Evolutionary conservation across 164 flowering plant species (phyloP).

Genomic region (Paratinospora sagittata): DNA sequence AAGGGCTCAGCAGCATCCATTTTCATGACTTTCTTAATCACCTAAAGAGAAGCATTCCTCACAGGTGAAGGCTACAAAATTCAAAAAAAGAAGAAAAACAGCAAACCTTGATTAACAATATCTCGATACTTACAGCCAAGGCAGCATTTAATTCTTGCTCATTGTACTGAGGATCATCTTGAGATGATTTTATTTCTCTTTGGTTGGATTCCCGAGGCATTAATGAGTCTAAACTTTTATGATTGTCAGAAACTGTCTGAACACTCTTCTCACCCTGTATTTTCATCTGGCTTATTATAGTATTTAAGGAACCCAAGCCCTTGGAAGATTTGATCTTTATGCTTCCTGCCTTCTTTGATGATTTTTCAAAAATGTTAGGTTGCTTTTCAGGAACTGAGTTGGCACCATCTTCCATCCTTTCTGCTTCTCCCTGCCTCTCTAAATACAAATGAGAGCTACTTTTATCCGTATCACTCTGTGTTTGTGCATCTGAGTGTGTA

Average conservation of each 20-base stretch:
- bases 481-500: slow-evolving; percentile 37
- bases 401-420: slow-evolving; percentile 54
- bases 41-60: slow-evolving; percentile 33
- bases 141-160: slow-evolving; percentile 59
- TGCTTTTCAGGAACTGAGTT: slow-evolving; percentile 42
- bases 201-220: slow-evolving; percentile 13
- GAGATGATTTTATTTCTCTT: slow-evolving; percentile 25
- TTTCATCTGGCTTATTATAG: slow-evolving; percentile 16
- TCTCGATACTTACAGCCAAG: slow-evolving; percentile 27
- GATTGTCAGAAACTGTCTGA: slow-evolving; percentile 10
- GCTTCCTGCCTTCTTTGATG: slow-evolving; percentile 47
- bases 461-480: slow-evolving; percentile 58
- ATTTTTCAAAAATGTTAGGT: slow-evolving; percentile 22
- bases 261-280: slow-evolving; percentile 23
- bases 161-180: slow-evolving; percentile 27
- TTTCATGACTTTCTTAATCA: slow-evolving; percentile 91
- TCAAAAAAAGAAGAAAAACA: neutral
- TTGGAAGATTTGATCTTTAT: slow-evolving; percentile 72
- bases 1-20: slow-evolving; percentile 99
- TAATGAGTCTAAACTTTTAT: slow-evolving; percentile 11
- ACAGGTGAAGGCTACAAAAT: neutral
- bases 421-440: slow-evolving; percentile 41
- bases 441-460: slow-evolving; percentile 40
- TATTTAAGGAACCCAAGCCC: slow-evolving; percentile 32
- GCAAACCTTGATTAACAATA: neutral